Base-by-base conservation (phyloP, 352 stramenopile species). In the Pelagophyceae sp. region DNA sequence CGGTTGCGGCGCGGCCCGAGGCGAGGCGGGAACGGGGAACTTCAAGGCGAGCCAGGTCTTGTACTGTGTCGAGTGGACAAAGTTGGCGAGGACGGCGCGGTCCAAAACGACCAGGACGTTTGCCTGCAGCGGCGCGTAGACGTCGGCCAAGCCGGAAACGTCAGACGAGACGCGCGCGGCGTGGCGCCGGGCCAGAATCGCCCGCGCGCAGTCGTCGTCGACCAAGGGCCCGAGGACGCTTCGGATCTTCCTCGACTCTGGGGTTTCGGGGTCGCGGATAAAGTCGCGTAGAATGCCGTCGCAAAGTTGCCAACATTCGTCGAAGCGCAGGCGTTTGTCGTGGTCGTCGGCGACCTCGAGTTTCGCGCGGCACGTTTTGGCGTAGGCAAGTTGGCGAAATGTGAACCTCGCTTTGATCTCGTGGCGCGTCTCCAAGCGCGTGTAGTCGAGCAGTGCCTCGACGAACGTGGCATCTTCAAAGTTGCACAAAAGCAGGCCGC, bases 401-500 rank as follows among this genome's bases (percentile, higher is more conserved):
- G 33, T 25, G n/a, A 58, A 74, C 5, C 19, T 11, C 25, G 23
- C 67, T 37, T 74, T 74, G 35, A 37, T 2, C 38, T 74, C 67
- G 33, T 50, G 37, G 11, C 33, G 67, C 15, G 67, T 72, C 29
- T 72, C 35, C 23, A 27, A 15, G 3, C 61, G 2, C 15, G 38
- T 37, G 67, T 74, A 74, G 38, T 51, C 67, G 33, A 74, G 25
- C 15, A 74, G 38, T 19, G 67, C 67, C 17, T 51, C 67, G 35
- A 74, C 67, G 37, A 74, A 74, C 35, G 20, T n/a, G 19, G 33
- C 15, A 37, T 74, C 67, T 2, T 2, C 15, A 5, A 37, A 51
- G 38, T 74, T 74, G 67, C 38, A 58, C 20, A 35, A 6, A 23
- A 74, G 35, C 11, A 74, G 38, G 25, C 67, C 67, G 67, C 67